Conservation (phyloP, 352 stramenopile genomes). For the Pythium vanterpoolii region DNA sequence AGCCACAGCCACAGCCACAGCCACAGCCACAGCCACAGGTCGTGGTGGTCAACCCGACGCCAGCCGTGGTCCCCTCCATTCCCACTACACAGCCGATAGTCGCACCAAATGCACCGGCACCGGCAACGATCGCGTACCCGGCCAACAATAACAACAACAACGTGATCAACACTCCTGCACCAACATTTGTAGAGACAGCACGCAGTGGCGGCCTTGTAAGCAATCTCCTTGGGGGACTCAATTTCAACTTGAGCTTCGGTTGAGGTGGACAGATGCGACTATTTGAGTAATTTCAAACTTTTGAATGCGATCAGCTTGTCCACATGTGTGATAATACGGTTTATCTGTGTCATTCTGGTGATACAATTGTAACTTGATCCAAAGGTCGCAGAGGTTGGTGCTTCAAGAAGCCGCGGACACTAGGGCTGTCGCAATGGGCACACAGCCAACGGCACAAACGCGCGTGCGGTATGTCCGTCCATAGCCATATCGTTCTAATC, state of each 20-base stretch:
- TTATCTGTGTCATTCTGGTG: neutral
- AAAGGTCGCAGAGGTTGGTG: conserved; percentile 4
- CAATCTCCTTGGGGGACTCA: conserved; percentile 1
- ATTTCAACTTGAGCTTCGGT: neutral
- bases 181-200: neutral
- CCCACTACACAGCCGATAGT: neutral
- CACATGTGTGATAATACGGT: neutral
- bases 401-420: neutral
- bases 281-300: conserved; percentile 1
- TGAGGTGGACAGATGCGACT: neutral
- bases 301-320: neutral
- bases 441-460: neutral
- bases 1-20: neutral
- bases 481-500: neutral
- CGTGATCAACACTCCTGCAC: neutral
- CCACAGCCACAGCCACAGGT: conserved; percentile 2
- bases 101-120: neutral
- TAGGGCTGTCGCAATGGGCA: conserved; percentile 7
- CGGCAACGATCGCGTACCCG: neutral
- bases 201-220: neutral
- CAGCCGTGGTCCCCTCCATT: neutral
- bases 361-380: neutral
- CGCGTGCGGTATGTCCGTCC: conserved; percentile 2
- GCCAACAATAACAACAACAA: neutral
- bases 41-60: conserved; percentile 2